Evolutionary conservation across 805 yeast genomes (phyloP).

Genomic region (Yarrowia deformans): DNA sequence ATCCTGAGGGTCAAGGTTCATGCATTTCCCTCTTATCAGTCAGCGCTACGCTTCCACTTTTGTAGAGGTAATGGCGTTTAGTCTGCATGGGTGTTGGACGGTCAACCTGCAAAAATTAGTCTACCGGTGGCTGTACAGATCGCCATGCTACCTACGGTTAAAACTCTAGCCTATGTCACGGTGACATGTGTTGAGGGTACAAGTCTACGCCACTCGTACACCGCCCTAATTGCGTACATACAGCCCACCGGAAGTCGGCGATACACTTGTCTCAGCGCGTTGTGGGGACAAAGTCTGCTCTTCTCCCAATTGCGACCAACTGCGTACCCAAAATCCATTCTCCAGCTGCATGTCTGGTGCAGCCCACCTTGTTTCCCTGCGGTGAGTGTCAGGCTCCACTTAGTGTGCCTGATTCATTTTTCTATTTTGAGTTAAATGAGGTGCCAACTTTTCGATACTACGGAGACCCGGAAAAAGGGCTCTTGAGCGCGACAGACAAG

Average conservation of each 20-base stretch:
- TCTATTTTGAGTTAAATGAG: constrained; percentile 37
- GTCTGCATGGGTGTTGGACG: background rate
- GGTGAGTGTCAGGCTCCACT: constrained; percentile 28
- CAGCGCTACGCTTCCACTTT: constrained; percentile 23
- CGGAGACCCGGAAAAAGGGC: constrained; percentile 1
- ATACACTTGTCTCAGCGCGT: background rate
- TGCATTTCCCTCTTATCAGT: constrained; percentile 12
- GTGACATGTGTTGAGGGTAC: background rate
- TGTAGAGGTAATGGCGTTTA: constrained; percentile 4
- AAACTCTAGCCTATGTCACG: constrained; percentile 8
- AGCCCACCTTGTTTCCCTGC: constrained; percentile 21
- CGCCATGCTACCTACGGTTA: constrained; percentile 1
- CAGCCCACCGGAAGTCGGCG: constrained; percentile 1
- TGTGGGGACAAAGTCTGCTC: background rate
- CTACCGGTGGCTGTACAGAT: constrained; percentile 21
- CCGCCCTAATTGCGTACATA: background rate
- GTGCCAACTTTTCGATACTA: background rate
- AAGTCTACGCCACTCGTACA: no score
- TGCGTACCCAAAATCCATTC: background rate
- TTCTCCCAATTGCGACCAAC: background rate
- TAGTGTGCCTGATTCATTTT: constrained; percentile 36
- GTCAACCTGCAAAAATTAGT: background rate
- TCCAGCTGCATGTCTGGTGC: constrained; percentile 1
- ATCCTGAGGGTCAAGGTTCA: constrained; percentile 4
- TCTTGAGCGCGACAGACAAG: background rate